Evolutionary conservation across 352 stramenopile genomes (phyloP).

Genomic region (Globisporangium abappressorium): DNA sequence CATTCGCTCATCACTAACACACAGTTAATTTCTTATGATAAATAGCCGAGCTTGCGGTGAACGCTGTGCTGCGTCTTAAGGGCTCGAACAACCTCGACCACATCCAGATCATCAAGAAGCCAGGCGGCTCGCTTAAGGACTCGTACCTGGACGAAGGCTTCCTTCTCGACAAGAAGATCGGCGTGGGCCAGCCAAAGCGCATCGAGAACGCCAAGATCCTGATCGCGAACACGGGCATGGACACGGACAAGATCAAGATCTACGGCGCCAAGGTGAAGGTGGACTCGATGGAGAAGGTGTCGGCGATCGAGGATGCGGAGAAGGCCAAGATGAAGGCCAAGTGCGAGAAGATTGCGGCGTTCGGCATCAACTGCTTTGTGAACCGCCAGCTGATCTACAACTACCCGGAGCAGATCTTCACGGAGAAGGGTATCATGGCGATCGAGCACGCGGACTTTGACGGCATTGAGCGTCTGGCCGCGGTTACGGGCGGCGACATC

Average conservation of each 20-base stretch:
- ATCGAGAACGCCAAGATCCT: slow-evolving; percentile 99
- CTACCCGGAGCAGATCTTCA: slow-evolving; percentile 98
- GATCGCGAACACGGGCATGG: slow-evolving; percentile 99
- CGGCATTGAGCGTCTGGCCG: slow-evolving; percentile 96
- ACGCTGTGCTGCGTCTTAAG: slow-evolving; percentile 96
- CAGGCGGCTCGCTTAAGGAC: slow-evolving; percentile 94
- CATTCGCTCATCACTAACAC: too few species aligned
- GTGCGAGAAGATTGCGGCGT: slow-evolving; percentile 96
- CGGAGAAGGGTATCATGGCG: slow-evolving; percentile 97
- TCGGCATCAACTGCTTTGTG: slow-evolving; percentile 99
- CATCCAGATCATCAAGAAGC: slow-evolving; percentile 99
- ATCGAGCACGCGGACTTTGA: slow-evolving; percentile 99
- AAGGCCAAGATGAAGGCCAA: slow-evolving; percentile 99
- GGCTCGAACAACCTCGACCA: slow-evolving; percentile 96
- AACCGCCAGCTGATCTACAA: slow-evolving; percentile 99
- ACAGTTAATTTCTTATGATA: too few species aligned
- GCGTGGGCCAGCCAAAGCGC: slow-evolving; percentile 93
- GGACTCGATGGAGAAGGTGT: slow-evolving; percentile 98
- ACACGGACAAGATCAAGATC: slow-evolving; percentile 99
- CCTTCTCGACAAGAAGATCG: slow-evolving; percentile 97
- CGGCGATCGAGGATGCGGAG: slow-evolving; percentile 98
- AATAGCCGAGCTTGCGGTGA: slow-evolving; percentile 88
- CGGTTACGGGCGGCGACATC: slow-evolving; percentile 95
- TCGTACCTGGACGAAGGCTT: slow-evolving; percentile 99
- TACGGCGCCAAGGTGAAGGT: slow-evolving; percentile 98